Conservation (phyloP, 129 eudicot genomes). For the Flaveria sonorensis region DNA sequence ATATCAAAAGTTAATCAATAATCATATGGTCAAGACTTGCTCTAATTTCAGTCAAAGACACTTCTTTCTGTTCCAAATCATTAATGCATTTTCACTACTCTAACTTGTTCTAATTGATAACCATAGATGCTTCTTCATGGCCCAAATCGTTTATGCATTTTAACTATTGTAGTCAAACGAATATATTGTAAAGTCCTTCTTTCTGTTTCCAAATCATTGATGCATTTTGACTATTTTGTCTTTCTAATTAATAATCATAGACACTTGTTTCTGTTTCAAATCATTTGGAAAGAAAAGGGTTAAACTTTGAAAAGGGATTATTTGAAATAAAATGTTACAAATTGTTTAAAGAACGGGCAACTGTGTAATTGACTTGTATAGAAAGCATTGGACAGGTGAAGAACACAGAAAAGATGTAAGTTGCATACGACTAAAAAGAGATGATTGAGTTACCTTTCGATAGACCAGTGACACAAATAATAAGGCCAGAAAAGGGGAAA, state of each 20-base stretch:
- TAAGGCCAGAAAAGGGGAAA: slow-evolving; percentile 73
- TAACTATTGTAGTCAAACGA: background rate
- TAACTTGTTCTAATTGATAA: background rate
- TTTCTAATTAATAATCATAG: too few relatives aligned
- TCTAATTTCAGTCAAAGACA: background rate
- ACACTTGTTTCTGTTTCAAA: too few relatives aligned
- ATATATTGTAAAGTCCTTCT: background rate
- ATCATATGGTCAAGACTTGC: background rate
- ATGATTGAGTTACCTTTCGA: slow-evolving; percentile 63
- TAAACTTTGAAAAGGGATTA: background rate
- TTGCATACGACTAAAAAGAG: background rate
- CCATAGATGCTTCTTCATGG: background rate
- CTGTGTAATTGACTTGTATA: background rate
- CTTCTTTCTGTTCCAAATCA: background rate
- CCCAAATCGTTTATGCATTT: background rate
- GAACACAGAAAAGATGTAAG: background rate
- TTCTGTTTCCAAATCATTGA: too few relatives aligned
- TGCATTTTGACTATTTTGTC: too few relatives aligned
- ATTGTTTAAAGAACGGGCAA: background rate
- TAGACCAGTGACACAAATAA: slow-evolving; percentile 88
- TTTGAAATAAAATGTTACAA: background rate
- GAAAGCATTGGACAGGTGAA: background rate
- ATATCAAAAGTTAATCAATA: slow-evolving; percentile 18
- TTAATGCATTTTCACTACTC: background rate
- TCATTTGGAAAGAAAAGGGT: too few relatives aligned